Conservation (phyloP, 768 basidiomycete species). For the Inosperma sp. region DNA sequence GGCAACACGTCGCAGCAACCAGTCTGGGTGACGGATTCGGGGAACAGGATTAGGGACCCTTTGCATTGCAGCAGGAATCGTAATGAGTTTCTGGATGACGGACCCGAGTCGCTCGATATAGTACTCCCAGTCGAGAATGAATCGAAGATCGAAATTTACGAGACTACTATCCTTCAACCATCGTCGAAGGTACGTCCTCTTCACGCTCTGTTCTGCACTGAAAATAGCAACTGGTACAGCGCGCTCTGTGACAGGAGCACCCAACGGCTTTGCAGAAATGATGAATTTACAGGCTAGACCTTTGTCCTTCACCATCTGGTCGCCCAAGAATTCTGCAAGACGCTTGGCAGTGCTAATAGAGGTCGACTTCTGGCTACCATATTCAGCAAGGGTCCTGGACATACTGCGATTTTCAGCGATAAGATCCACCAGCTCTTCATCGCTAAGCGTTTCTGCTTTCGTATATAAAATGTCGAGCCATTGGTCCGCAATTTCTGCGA, state of each 20-base stretch:
- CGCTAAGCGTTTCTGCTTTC: constrained; percentile 75
- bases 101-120: constrained; percentile 97
- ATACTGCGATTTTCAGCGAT: constrained; percentile 99
- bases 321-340: constrained; percentile 93
- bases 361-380: constrained; percentile 94
- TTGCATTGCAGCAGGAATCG: constrained; percentile 98
- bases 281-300: constrained; percentile 98
- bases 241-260: constrained; percentile 94
- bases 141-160: constrained; percentile 82
- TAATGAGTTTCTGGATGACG: constrained; percentile 98
- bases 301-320: constrained; percentile 99
- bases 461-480: constrained; percentile 96
- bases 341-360: constrained; percentile 95
- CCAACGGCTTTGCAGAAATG: constrained; percentile 89
- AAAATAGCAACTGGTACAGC: constrained; percentile 98
- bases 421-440: constrained; percentile 93
- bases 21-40: constrained; percentile 93
- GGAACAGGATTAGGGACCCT: constrained; percentile 96
- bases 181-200: constrained; percentile 84
- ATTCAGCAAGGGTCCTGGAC: constrained; percentile 94
- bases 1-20: constrained; percentile 88
- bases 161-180: constrained; percentile 96
- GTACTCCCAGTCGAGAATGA: constrained; percentile 96
- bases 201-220: constrained; percentile 88
- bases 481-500: constrained; percentile 89